Evolutionary conservation across 164 flowering plant species (phyloP), one percentile per base, ranked within the genome.

Genomic region (Tetrastigma voinierianum): DNA sequence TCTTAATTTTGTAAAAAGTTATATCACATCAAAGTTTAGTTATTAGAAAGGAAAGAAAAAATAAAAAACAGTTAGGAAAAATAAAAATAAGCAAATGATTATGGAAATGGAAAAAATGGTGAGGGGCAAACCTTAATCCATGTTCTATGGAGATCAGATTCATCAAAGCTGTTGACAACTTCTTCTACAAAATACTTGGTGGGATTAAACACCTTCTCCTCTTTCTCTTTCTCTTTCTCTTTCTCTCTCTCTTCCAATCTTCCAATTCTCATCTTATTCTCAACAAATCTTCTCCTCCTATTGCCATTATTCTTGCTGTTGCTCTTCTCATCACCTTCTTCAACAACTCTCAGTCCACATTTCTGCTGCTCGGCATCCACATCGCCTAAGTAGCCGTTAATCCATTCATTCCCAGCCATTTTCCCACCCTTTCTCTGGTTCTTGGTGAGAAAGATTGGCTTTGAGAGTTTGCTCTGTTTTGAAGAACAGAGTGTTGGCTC

Each of bases 111-210:
- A 32, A 32, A 32, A 32, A 32, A 3, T n/a, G 40, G 52, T 97
- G 81, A 8, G 97, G 90, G 55, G 98, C 40, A 32, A 32, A 94
- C 98, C 76, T n/a, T 90, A 72, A 94, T 82, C 98, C 98, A 94
- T n/a, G 98, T 94, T 23, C 97, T 67, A 57, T 94, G 87, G 21
- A 94, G 82, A 71, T 94, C 98, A 10, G 87, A 75, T 71, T 94
- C 98, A 76, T 94, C 96, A 9, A 94, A 96, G 4, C 93, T 90
- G 0, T 85, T 83, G 10, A 94, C 97, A 25, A 91, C 97, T 70
- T 91, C 97, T 70, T 91, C 97, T n/a, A 91, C 97, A 60, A 91
- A 91, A 60, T 82, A 94, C 77, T 83, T 87, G 0, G 97, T 94
- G 1, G 96, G 98, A 62, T 89, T 94, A 62, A 91, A 94, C 69